These are phyloP conservation scores for Irpex sp. DNA, from an alignment of 1,284 basidiomycete species.

Conservation along the genomic window DNA sequence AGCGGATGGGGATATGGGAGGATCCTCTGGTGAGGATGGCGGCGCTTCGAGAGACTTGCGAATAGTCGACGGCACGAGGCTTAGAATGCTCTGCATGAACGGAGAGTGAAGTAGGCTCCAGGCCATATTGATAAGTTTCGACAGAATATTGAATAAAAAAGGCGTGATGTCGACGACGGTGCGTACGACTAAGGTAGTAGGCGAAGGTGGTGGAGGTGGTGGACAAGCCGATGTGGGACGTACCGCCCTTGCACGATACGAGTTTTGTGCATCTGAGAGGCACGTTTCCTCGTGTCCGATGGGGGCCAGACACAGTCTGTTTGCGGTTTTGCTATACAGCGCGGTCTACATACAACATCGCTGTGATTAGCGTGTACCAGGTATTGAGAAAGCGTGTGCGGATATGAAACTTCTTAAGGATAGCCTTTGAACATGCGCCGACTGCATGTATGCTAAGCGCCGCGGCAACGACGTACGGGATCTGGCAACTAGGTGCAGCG, in stretches of 20 bases:
- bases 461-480: not conserved
- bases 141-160: not conserved
- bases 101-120: constrained; percentile 11
- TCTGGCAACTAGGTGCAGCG: not conserved
- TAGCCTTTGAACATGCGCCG: not conserved
- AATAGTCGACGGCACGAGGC: constrained; percentile 8
- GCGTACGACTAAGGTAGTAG: not conserved
- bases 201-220: not conserved
- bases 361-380: not conserved
- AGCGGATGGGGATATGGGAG: not conserved
- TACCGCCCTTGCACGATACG: not conserved
- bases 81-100: constrained; percentile 13
- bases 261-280: not conserved
- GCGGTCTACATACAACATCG: not conserved
- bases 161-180: not conserved
- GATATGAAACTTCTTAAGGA: not conserved
- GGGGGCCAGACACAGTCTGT: not conserved
- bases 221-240: not conserved
- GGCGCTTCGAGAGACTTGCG: constrained; percentile 10
- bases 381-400: not conserved
- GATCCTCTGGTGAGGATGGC: not conserved
- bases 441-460: not conserved
- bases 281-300: not conserved
- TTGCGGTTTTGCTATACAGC: not conserved
- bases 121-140: constrained; percentile 7